Evolutionary conservation across 2,329 filamentous ascomycete species (phyloP).

Genomic region (Cytospora piceicola): DNA sequence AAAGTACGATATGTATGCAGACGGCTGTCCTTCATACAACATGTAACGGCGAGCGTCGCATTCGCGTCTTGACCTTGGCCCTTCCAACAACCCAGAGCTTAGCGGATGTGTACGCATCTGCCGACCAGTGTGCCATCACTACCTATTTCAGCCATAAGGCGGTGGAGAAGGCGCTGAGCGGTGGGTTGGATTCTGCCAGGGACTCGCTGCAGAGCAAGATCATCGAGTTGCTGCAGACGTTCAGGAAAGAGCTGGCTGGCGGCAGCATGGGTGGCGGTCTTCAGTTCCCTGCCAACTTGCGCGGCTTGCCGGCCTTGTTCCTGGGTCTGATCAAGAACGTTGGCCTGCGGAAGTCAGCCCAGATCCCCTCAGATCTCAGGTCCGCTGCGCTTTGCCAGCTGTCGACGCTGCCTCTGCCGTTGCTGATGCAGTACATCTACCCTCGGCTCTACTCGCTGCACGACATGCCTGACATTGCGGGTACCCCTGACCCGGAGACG

Average conservation of each 20-base stretch:
- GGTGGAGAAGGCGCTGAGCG: conserved; percentile 84
- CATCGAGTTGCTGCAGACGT: conserved; percentile 89
- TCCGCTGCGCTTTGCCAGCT: conserved; percentile 90
- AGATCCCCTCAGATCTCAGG: conserved; percentile 91
- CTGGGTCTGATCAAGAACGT: conserved; percentile 95
- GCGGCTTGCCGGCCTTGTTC: conserved; percentile 87
- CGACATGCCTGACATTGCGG: conserved; percentile 95
- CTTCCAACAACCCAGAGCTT: conserved; percentile 91
- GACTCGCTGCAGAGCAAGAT: conserved; percentile 91
- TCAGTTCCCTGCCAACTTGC: conserved; percentile 91
- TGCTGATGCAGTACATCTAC: conserved; percentile 93
- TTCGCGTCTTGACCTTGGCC: conserved; percentile 90
- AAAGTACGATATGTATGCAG: conserved; percentile 90
- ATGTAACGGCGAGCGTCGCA: conserved; percentile 94
- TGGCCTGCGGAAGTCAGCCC: conserved; percentile 86
- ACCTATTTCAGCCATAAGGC: conserved; percentile 98
- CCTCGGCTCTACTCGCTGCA: conserved; percentile 84
- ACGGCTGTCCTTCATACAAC: conserved; percentile 95
- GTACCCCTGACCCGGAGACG: conserved; percentile 80
- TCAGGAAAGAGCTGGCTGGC: conserved; percentile 94
- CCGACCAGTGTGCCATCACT: conserved; percentile 90
- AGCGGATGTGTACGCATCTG: conserved; percentile 90
- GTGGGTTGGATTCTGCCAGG: conserved; percentile 84
- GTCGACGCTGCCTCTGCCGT: conserved; percentile 88
- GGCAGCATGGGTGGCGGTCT: conserved; percentile 94